Evolutionary conservation across 2,329 filamentous ascomycete species (phyloP).

Genomic region (Penicillium capsulatum): DNA sequence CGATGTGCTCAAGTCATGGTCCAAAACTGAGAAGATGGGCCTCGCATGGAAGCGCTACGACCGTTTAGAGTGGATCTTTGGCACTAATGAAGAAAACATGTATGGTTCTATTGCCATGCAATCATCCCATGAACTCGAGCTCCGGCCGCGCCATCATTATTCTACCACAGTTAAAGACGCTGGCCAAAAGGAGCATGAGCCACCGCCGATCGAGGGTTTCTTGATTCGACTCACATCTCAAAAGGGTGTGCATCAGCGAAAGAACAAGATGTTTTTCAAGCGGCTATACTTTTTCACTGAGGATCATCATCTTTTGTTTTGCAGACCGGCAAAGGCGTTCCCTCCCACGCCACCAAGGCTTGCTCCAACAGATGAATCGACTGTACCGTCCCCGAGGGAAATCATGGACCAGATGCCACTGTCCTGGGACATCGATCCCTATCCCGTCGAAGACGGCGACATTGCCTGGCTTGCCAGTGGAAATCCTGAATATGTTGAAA

Average conservation of each 20-base stretch:
- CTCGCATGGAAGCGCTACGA: conserved; percentile 67
- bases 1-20: conserved; percentile 58
- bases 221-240: conserved; percentile 62
- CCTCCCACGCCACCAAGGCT: conserved; percentile 58
- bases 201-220: conserved; percentile 62
- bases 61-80: conserved; percentile 64
- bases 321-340: conserved; percentile 55
- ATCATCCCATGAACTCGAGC: conserved; percentile 61
- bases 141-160: conserved; percentile 63
- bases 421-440: conserved; percentile 60
- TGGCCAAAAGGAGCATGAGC: conserved; percentile 50
- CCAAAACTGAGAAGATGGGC: conserved; percentile 55
- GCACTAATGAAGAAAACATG: conserved; percentile 63
- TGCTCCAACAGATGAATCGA: conserved; percentile 41
- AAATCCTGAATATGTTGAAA: conserved; percentile 44
- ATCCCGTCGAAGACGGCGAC: conserved; percentile 50
- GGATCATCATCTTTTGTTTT: conserved; percentile 61
- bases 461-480: conserved; percentile 55
- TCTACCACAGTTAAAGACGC: conserved; percentile 48
- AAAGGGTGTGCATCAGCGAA: conserved; percentile 53
- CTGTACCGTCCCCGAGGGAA: conserved; percentile 52
- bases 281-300: conserved; percentile 62
- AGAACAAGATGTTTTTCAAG: conserved; percentile 62
- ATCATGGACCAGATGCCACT: conserved; percentile 57
- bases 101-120: conserved; percentile 66